phyloP scores from a whole-genome alignment of 163 green algal genomes.

The Prototheca cutis region DNA sequence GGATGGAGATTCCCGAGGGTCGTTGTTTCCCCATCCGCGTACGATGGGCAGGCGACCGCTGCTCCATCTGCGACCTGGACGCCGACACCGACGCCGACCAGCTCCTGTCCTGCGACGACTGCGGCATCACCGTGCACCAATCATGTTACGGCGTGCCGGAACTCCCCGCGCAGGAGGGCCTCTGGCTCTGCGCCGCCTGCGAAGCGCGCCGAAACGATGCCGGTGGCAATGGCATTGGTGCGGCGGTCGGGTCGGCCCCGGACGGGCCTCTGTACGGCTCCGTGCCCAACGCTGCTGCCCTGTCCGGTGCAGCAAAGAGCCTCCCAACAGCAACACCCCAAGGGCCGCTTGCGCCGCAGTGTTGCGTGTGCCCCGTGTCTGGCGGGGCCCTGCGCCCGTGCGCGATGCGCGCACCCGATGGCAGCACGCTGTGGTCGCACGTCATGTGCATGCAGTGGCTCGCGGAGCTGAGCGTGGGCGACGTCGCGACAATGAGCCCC shows the following conservation, averaged over 20 bases:
- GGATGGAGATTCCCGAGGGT: slow-evolving; percentile 11
- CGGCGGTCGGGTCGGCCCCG: too few relatives aligned
- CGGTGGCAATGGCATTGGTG: too few relatives aligned
- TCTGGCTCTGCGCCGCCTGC: slow-evolving; percentile 64
- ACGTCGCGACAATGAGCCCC: slow-evolving; percentile 67
- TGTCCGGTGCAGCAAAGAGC: too few relatives aligned
- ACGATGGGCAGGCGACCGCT: slow-evolving; percentile 74
- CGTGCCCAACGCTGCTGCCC: too few relatives aligned
- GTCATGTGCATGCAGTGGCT: slow-evolving; percentile 81
- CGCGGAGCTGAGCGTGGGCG: slow-evolving; percentile 47
- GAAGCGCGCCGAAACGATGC: too few relatives aligned
- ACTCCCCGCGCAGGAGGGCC: slow-evolving; percentile 49
- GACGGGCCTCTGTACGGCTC: too few relatives aligned
- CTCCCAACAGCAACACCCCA: too few relatives aligned
- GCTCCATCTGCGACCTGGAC: slow-evolving; percentile 76
- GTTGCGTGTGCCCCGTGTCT: slow-evolving; percentile 81
- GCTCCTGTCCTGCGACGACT: slow-evolving; percentile 77
- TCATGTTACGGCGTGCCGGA: slow-evolving; percentile 83
- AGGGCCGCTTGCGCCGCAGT: slow-evolving; percentile 51
- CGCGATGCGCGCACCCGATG: slow-evolving; percentile 37
- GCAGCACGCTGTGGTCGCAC: slow-evolving; percentile 65
- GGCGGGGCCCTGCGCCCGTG: slow-evolving; percentile 89
- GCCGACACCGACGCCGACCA: slow-evolving; percentile 82
- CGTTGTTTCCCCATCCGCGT: slow-evolving; percentile 51
- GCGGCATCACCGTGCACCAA: slow-evolving; percentile 86